A percentile compares a stretch with the other conserved stretches of the same genome.
These are phyloP conservation scores for Gracilaria domingensis DNA, from an alignment of 23 red algal species.

Conservation along the genomic window DNA sequence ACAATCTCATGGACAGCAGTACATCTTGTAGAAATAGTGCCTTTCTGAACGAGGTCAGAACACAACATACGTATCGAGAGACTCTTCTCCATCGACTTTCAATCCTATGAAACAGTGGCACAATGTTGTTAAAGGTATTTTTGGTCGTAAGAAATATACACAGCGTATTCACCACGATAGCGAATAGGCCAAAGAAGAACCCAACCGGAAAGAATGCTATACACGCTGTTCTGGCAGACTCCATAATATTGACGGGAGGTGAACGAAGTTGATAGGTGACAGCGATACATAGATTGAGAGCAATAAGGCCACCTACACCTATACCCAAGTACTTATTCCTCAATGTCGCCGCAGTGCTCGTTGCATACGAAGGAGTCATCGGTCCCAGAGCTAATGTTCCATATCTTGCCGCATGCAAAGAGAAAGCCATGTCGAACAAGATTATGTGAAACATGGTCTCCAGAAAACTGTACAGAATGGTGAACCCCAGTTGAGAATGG, in stretches of 20 bases:
- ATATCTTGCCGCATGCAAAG: not conserved
- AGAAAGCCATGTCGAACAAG: not conserved
- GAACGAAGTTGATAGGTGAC: not conserved
- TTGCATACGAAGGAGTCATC: not conserved
- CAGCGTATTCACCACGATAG: not conserved
- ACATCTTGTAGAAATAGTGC: not conserved
- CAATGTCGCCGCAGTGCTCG: not conserved
- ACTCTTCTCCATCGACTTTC: too few relatives aligned
- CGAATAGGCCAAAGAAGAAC: not conserved
- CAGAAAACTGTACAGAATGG: not conserved
- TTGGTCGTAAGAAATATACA: not conserved
- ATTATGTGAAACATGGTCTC: not conserved
- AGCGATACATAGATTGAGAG: not conserved
- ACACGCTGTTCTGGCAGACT: not conserved
- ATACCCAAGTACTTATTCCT: not conserved
- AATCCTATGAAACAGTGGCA: too few relatives aligned
- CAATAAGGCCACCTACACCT: not conserved
- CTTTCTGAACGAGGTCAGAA: too few relatives aligned
- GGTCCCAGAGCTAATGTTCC: not conserved
- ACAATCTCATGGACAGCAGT: not conserved
- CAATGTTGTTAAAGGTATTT: not conserved
- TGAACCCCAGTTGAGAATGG: too few relatives aligned
- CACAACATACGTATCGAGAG: too few relatives aligned
- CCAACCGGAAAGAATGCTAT: not conserved
- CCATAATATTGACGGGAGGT: not conserved